Evolutionary conservation across 495 filamentous ascomycete species (phyloP), one percentile per base, ranked within the genome.

Genomic region (Cercophora scortea): DNA sequence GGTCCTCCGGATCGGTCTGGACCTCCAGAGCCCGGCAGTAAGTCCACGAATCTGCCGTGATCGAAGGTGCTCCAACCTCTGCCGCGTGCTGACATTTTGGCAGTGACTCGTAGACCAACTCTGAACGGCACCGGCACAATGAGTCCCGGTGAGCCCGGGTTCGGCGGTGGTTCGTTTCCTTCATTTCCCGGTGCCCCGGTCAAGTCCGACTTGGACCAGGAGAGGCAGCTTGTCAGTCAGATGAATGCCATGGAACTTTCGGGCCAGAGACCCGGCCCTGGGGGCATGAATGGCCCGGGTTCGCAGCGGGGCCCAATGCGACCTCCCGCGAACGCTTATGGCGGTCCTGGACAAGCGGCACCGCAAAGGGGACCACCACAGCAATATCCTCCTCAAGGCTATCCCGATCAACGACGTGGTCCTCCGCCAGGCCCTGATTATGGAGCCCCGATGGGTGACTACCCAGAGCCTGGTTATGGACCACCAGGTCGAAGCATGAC

Each of bases 101-200:
- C 44, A 74, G 67, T 50, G 7, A 64, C 67, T 44, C 67, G 61
- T 8, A 60, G 67, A 18, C 64, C 65, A 33, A 51, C 61, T 12
- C 61, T 70, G 59, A 57, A 59, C 38, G 63, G 51, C 25, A 42
- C 50, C 11, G 36, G 47, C 17, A 45, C 57, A 4, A 46, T 50
- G 33, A 64, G 58, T 38, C 77, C 82, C 8, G 72, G 75, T 10
- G 71, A 71, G 5, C 60, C 72, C 40, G 67, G 78, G n/a, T 85
- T 79, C 61, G 84, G 55, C 4, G 51, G 86, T 43, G 84, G 82
- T 55, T 79, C 85, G 4, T 89, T 87, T 53, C 83, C 86, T 11
- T 71, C 76, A 1, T 87, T 88, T 52, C 80, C 81, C 0, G 76
- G 76, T 34, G 65, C 69, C 42, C 71, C 72, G 39, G 73, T 73